These are phyloP conservation scores for Iris pallida DNA, from an alignment of 116 monocot species.

Conservation along the genomic window DNA sequence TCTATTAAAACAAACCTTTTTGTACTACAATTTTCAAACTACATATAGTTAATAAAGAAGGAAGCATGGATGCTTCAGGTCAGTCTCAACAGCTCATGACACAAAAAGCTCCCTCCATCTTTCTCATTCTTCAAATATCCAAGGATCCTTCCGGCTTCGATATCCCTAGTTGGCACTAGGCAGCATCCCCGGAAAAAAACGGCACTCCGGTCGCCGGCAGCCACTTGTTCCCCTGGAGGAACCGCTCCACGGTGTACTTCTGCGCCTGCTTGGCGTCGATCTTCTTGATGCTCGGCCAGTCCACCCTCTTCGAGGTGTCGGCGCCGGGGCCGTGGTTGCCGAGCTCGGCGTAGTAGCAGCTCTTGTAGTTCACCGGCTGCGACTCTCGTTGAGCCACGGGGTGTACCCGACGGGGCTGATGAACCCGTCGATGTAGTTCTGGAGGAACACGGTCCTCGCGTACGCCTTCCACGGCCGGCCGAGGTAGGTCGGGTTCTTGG, in stretches of 20 bases:
- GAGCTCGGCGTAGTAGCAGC: constrained; percentile 5
- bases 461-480: constrained; percentile 6
- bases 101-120: too few species aligned
- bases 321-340: background rate
- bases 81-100: too few species aligned
- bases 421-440: background rate
- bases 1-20: too few species aligned
- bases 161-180: too few species aligned
- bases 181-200: constrained; percentile 40
- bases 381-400: background rate
- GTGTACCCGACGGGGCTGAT: background rate
- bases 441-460: background rate
- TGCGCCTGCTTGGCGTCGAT: constrained; percentile 26
- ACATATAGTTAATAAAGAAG: too few species aligned
- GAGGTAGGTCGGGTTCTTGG: constrained; percentile 1
- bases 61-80: too few species aligned
- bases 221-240: constrained; percentile 72
- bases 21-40: too few species aligned
- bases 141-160: too few species aligned
- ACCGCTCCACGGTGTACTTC: constrained; percentile 63
- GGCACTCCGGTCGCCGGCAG: constrained; percentile 74
- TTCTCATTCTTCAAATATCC: too few species aligned
- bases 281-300: background rate
- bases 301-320: background rate
- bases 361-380: background rate